Percentiles rank a stretch among this genome's conserved stretches.
Evolutionary conservation across 352 stramenopile genomes (phyloP).

Genomic region (Phytophthora cactorum): DNA sequence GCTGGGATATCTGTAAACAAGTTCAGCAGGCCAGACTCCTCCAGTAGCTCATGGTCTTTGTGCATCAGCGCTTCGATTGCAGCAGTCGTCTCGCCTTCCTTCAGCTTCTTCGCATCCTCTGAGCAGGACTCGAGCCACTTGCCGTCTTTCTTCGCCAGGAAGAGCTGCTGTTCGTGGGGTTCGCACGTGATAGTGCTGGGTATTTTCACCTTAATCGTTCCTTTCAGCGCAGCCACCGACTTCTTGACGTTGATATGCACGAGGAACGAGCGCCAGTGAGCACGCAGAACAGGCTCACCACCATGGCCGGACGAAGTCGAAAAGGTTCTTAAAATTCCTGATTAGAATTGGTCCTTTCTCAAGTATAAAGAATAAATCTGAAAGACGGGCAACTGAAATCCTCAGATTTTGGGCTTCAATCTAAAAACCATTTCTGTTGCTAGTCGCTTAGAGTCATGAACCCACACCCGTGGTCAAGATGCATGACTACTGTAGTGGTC

Average conservation of each 20-base stretch:
- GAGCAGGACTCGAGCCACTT: not conserved
- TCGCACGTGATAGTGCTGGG: too few relatives aligned
- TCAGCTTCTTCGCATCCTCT: not conserved
- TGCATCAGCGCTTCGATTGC: not conserved
- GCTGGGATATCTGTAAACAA: not conserved
- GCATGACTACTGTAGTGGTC: too few relatives aligned
- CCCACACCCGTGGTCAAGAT: too few relatives aligned
- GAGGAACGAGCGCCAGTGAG: not conserved
- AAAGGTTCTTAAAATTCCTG: too few relatives aligned
- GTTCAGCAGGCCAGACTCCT: not conserved
- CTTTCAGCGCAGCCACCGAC: not conserved
- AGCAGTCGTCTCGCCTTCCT: not conserved
- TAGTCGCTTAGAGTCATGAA: too few relatives aligned
- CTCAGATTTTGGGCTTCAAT: too few relatives aligned
- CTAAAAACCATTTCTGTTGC: too few relatives aligned
- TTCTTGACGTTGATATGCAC: not conserved
- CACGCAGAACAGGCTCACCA: not conserved
- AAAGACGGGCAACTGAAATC: too few relatives aligned
- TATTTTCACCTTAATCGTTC: too few relatives aligned
- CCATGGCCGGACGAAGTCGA: not conserved
- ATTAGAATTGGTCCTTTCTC: too few relatives aligned
- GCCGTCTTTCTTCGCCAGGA: slow-evolving; percentile 6
- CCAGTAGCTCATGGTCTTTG: not conserved
- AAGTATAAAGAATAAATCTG: too few relatives aligned
- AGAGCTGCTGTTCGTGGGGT: not conserved